phyloP scores from a whole-genome alignment of 1,284 basidiomycete genomes.

The Microbotryum saponariae region DNA sequence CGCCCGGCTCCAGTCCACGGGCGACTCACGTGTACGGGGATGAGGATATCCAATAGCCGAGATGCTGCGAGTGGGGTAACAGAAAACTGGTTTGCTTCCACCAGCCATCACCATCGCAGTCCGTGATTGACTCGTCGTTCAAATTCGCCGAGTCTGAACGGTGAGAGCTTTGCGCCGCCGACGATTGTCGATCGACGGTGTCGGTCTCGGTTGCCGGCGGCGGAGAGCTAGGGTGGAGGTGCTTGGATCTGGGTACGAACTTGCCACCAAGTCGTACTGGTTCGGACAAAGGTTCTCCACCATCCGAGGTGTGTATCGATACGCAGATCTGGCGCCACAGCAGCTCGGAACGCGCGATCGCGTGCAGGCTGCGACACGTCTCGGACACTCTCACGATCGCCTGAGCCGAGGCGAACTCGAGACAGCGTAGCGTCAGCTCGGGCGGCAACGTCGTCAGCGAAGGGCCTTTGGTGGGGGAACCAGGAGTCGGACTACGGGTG shows the following conservation, averaged over 20 bases:
- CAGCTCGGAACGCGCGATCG: constrained; percentile 2
- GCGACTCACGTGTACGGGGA: constrained; percentile 18
- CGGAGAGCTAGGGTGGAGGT: not conserved
- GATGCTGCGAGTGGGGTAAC: constrained; percentile 2
- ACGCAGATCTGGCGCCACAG: not conserved
- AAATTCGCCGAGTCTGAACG: not conserved
- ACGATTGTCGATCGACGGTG: not conserved
- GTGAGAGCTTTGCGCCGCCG: too few relatives aligned
- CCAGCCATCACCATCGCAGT: constrained; percentile 1
- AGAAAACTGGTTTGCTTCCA: constrained; percentile 13
- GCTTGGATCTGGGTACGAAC: not conserved
- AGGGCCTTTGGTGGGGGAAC: too few relatives aligned
- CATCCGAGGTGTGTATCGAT: not conserved
- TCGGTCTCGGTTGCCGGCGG: not conserved
- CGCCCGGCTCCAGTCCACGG: not conserved
- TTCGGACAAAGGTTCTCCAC: not conserved
- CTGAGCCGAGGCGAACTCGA: constrained; percentile 10
- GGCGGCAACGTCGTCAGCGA: constrained; percentile 16
- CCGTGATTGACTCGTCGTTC: not conserved
- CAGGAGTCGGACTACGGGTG: too few relatives aligned
- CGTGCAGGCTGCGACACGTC: not conserved
- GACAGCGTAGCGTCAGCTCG: constrained; percentile 18
- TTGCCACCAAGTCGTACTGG: not conserved
- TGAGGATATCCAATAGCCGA: constrained; percentile 25
- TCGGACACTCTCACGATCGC: constrained; percentile 12